A percentile compares a stretch with the other conserved stretches of the same genome.
phyloP scores from a whole-genome alignment of 345 rosid genomes.

The Ceriops decandra region DNA sequence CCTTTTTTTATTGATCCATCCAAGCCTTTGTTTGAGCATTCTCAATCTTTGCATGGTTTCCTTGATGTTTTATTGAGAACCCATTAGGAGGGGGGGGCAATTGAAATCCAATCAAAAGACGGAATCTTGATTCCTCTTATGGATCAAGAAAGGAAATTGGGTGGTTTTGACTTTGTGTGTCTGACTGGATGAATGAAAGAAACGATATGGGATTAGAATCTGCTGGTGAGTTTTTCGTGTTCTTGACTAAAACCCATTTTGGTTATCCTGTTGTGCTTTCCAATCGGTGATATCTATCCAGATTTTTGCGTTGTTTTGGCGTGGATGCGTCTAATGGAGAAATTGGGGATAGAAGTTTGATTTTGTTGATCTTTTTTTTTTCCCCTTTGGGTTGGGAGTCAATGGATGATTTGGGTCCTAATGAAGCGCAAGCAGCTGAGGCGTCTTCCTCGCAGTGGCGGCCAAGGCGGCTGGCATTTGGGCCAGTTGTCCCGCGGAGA shows the following conservation, averaged over 20 bases:
- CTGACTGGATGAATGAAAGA: slow-evolving; percentile 38
- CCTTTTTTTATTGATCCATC: too few species aligned
- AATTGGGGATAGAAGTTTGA: slow-evolving; percentile 35
- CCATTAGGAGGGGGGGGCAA: neutral
- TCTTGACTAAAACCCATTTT: slow-evolving; percentile 23
- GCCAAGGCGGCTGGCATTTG: slow-evolving; percentile 69
- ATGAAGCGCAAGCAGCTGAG: slow-evolving; percentile 31
- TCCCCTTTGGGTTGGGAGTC: slow-evolving; percentile 8
- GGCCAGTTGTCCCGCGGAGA: slow-evolving; percentile 32
- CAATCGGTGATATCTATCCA: slow-evolving; percentile 11
- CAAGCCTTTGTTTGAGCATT: neutral
- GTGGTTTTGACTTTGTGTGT: slow-evolving; percentile 26
- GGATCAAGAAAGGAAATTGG: slow-evolving; percentile 41
- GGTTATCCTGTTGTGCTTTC: slow-evolving; percentile 15
- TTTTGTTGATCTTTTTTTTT: slow-evolving; percentile 18
- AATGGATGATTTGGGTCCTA: slow-evolving; percentile 62
- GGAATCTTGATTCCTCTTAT: slow-evolving; percentile 11
- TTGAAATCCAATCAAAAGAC: neutral
- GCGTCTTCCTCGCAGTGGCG: slow-evolving; percentile 45
- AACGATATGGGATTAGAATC: slow-evolving; percentile 65
- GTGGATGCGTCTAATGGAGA: slow-evolving; percentile 28
- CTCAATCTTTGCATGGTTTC: neutral
- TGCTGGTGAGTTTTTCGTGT: slow-evolving; percentile 44
- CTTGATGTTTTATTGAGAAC: neutral
- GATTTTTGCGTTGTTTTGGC: slow-evolving; percentile 9